phyloP scores from a whole-genome alignment of 768 basidiomycete genomes.

The Agaricus bisporus region DNA sequence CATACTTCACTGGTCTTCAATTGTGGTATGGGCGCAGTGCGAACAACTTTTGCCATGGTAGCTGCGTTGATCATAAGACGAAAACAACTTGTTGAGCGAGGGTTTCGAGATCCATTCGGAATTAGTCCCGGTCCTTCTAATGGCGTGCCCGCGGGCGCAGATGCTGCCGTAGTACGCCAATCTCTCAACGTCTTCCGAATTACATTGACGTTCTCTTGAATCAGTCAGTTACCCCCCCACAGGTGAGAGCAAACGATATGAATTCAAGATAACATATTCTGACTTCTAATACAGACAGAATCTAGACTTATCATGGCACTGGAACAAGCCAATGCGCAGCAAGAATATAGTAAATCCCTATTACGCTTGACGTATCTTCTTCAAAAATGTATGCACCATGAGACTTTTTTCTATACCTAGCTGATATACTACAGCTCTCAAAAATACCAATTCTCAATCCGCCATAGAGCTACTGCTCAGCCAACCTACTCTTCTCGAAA shows the following conservation, averaged over 20 bases:
- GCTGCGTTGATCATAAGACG: slow-evolving; percentile 83
- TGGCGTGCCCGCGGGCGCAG: neutral
- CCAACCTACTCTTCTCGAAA: slow-evolving; percentile 76
- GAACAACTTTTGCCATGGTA: slow-evolving; percentile 97
- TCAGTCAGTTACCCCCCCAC: slow-evolving; percentile 2
- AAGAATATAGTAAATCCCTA: slow-evolving; percentile 70
- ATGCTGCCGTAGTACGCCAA: slow-evolving; percentile 4
- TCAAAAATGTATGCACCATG: slow-evolving; percentile 55
- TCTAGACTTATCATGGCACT: slow-evolving; percentile 55
- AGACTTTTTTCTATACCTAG: neutral
- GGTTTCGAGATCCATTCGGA: slow-evolving; percentile 76
- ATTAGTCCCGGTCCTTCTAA: slow-evolving; percentile 23
- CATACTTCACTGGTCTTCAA: slow-evolving; percentile 85
- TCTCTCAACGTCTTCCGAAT: neutral
- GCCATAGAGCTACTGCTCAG: slow-evolving; percentile 82
- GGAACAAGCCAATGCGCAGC: slow-evolving; percentile 74
- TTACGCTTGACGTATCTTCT: slow-evolving; percentile 74
- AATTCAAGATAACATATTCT: neutral
- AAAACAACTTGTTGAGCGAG: slow-evolving; percentile 60
- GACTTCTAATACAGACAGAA: slow-evolving; percentile 38
- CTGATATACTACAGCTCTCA: slow-evolving; percentile 42
- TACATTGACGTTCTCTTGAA: neutral
- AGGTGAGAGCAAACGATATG: slow-evolving; percentile 2
- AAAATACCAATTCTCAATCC: slow-evolving; percentile 60
- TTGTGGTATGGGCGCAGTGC: slow-evolving; percentile 95